Conservation (phyloP, 1,284 basidiomycete genomes). For the Mycosarcoma maydis region DNA sequence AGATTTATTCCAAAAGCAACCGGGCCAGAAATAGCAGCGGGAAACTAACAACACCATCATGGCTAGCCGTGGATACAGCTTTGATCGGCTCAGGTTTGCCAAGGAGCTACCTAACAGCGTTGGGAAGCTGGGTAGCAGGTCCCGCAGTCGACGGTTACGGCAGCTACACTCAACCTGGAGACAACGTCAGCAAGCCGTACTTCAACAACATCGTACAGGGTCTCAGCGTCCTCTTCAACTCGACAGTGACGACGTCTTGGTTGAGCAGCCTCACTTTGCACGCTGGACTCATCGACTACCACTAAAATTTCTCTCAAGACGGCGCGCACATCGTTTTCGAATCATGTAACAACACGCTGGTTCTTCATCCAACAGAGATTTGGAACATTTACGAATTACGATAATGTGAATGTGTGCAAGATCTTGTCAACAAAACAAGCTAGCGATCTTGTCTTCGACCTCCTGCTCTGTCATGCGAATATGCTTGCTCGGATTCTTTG, state of each 20-base stretch:
- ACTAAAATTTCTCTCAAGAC: conserved; percentile 4
- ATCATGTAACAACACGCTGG: background rate
- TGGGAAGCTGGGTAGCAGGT: conserved; percentile 65
- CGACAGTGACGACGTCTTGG: conserved; percentile 35
- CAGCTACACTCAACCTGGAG: conserved; percentile 50
- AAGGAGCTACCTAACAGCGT: conserved; percentile 36
- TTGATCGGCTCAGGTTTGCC: conserved; percentile 23
- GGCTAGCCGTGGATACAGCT: conserved; percentile 8
- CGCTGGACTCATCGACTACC: conserved; percentile 62
- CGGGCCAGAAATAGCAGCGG: conserved; percentile 7
- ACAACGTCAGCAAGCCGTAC: conserved; percentile 59
- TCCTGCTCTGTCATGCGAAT: conserved; percentile 56
- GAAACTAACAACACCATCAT: background rate
- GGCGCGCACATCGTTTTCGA: too few relatives aligned
- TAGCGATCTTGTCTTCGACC: conserved; percentile 51
- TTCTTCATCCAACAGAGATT: background rate
- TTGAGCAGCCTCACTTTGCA: conserved; percentile 45
- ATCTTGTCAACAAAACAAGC: conserved; percentile 46
- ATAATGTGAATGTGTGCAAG: too few relatives aligned
- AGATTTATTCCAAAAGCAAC: conserved; percentile 30
- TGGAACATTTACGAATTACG: conserved; percentile 21
- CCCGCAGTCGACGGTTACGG: conserved; percentile 51
- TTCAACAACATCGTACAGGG: conserved; percentile 50
- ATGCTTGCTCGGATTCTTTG: conserved; percentile 59
- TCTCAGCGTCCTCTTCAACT: conserved; percentile 51